phyloP scores from a whole-genome alignment of 108 stramenopile genomes.

The Cyclostephanos invisitatus region DNA sequence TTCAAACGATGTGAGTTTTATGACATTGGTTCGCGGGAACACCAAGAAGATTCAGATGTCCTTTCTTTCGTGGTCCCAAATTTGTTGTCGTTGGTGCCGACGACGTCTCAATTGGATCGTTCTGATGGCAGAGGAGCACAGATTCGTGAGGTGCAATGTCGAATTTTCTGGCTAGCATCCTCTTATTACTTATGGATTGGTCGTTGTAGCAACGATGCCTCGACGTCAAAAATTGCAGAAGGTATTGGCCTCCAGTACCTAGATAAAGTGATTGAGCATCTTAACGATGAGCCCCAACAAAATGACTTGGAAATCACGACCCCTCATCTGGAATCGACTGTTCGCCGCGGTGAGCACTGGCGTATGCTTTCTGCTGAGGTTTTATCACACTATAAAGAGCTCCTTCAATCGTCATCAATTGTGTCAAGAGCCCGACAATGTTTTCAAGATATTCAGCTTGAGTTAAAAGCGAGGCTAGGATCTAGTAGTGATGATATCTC shows the following conservation, averaged over 20 bases:
- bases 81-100: slow-evolving; percentile 50
- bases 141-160: slow-evolving; percentile 42
- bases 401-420: slow-evolving; percentile 75
- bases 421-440: slow-evolving; percentile 60
- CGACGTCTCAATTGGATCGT: slow-evolving; percentile 9
- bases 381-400: slow-evolving; percentile 58
- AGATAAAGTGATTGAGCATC: slow-evolving; percentile 42
- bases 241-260: slow-evolving; percentile 54
- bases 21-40: slow-evolving; percentile 27
- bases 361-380: slow-evolving; percentile 52
- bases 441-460: slow-evolving; percentile 52
- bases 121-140: neutral
- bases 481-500: neutral
- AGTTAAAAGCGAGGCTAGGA: neutral
- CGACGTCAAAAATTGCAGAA: slow-evolving; percentile 62
- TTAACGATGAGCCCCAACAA: slow-evolving; percentile 21
- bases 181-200: slow-evolving; percentile 69
- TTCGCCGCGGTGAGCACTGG: slow-evolving; percentile 69
- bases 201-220: slow-evolving; percentile 47
- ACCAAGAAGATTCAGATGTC: slow-evolving; percentile 56
- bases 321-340: slow-evolving; percentile 68
- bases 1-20: slow-evolving; percentile 66
- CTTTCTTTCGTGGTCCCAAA: slow-evolving; percentile 57
- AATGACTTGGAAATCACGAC: slow-evolving; percentile 45
- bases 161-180: slow-evolving; percentile 73